Conservation (phyloP, 2,329 filamentous ascomycete species). For the Verticillium albo-atrum region DNA sequence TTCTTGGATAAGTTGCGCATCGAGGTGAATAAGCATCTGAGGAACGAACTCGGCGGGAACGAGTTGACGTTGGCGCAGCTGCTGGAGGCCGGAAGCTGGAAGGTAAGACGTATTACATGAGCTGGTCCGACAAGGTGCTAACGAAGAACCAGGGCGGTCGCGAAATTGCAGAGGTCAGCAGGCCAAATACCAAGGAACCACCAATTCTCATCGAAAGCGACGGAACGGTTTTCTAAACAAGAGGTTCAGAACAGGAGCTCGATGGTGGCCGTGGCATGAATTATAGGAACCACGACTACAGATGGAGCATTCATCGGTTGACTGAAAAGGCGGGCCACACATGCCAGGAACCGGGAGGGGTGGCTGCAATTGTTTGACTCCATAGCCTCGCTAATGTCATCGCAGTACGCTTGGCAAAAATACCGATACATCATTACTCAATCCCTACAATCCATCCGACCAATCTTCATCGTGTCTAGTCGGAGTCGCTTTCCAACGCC, state of each 20-base stretch:
- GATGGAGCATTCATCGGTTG: background rate
- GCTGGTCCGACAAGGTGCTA: background rate
- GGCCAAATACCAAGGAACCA: conserved; percentile 93
- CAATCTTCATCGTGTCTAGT: background rate
- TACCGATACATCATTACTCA: background rate
- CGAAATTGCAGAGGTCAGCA: conserved; percentile 90
- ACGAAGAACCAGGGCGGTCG: conserved; percentile 64
- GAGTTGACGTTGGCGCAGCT: conserved; percentile 81
- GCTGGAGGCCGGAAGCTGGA: conserved; percentile 95
- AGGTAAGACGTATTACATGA: conserved; percentile 53
- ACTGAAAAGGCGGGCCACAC: background rate
- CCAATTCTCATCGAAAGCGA: conserved; percentile 96
- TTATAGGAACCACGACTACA: background rate
- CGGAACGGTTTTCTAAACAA: conserved; percentile 80
- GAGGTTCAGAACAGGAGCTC: background rate
- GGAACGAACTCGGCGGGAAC: conserved; percentile 57
- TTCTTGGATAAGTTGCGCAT: conserved; percentile 46
- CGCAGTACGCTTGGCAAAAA: background rate
- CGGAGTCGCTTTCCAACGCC: conserved; percentile 25
- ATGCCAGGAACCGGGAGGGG: background rate
- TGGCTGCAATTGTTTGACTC: background rate
- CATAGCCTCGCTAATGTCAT: background rate
- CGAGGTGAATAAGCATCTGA: conserved; percentile 53
- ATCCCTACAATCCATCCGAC: background rate
- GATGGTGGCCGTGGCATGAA: background rate